Percentiles rank a stretch among this genome's conserved stretches.
These are phyloP conservation scores for Magnusiomyces tetraspermus DNA, from an alignment of 1,139 yeast species.

Conservation along the genomic window DNA sequence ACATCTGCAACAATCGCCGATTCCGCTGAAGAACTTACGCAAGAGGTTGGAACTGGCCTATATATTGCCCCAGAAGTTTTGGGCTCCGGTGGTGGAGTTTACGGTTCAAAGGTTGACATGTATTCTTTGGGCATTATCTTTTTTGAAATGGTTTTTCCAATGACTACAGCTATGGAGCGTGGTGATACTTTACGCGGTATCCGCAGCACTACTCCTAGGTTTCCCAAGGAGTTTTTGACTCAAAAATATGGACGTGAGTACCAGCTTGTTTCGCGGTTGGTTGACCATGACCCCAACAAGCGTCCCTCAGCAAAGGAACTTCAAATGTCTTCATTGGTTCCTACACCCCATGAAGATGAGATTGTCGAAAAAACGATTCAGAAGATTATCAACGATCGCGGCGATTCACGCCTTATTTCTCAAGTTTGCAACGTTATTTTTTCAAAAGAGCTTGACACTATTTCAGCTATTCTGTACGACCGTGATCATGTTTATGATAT, in stretches of 20 bases:
- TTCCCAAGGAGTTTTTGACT: conserved; percentile 56
- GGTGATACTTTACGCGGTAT: conserved; percentile 57
- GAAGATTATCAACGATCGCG: conserved; percentile 60
- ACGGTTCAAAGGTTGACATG: conserved; percentile 91
- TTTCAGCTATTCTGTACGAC: conserved; percentile 75
- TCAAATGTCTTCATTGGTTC: conserved; percentile 70
- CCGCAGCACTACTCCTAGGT: conserved; percentile 48
- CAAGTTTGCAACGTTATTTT: conserved; percentile 83
- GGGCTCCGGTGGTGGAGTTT: conserved; percentile 25
- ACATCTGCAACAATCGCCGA: conserved; percentile 24
- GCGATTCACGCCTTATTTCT: conserved; percentile 89
- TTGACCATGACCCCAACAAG: conserved; percentile 67
- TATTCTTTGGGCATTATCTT: conserved; percentile 89
- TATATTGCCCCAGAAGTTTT: conserved; percentile 89
- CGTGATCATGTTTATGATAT: conserved; percentile 8
- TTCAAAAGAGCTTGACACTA: conserved; percentile 71
- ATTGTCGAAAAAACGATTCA: conserved; percentile 79
- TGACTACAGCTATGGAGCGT: conserved; percentile 89
- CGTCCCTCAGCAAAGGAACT: conserved; percentile 75
- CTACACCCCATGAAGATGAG: conserved; percentile 84
- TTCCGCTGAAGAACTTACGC: conserved; percentile 67
- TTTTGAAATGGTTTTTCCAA: conserved; percentile 83
- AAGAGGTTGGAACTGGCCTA: conserved; percentile 86
- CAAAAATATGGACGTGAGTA: conserved; percentile 48
- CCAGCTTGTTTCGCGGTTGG: conserved; percentile 51